A percentile compares a stretch with the other conserved stretches of the same genome.
Evolutionary conservation across 345 rosid species (phyloP).

Genomic region (Eucalyptus lansdowneana): DNA sequence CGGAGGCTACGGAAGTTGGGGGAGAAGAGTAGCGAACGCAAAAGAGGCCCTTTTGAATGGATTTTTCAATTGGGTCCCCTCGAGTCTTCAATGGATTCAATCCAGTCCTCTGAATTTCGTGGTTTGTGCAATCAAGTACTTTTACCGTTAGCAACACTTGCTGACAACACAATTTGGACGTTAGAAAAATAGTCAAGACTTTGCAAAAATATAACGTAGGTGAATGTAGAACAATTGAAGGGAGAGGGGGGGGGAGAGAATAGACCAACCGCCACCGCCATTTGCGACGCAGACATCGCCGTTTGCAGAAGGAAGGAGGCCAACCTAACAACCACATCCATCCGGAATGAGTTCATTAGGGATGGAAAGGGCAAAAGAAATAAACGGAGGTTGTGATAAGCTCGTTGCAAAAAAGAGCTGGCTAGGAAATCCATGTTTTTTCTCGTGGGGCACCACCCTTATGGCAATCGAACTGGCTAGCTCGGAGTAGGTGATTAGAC

Average conservation of each 20-base stretch:
- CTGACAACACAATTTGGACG: neutral
- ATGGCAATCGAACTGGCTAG: fast-evolving
- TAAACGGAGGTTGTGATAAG: neutral
- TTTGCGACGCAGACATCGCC: fast-evolving
- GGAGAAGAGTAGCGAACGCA: fast-evolving
- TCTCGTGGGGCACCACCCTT: neutral
- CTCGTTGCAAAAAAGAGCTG: no score
- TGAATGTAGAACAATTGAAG: neutral
- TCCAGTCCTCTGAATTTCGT: neutral
- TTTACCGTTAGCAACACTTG: neutral
- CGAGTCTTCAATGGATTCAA: neutral
- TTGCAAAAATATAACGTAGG: no score
- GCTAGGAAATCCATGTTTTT: neutral
- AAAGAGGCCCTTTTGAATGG: neutral
- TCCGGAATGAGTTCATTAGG: neutral
- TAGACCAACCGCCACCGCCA: no score
- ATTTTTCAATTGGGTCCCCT: neutral
- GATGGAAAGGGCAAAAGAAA: neutral
- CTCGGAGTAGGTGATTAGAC: fast-evolving
- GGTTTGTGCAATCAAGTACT: neutral
- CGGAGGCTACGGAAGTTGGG: neutral
- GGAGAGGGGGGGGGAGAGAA: neutral
- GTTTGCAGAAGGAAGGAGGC: neutral
- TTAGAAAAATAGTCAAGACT: neutral
- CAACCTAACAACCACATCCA: neutral